Conservation (phyloP, 2,329 filamentous ascomycete genomes). For the Calonectria hawksworthii region DNA sequence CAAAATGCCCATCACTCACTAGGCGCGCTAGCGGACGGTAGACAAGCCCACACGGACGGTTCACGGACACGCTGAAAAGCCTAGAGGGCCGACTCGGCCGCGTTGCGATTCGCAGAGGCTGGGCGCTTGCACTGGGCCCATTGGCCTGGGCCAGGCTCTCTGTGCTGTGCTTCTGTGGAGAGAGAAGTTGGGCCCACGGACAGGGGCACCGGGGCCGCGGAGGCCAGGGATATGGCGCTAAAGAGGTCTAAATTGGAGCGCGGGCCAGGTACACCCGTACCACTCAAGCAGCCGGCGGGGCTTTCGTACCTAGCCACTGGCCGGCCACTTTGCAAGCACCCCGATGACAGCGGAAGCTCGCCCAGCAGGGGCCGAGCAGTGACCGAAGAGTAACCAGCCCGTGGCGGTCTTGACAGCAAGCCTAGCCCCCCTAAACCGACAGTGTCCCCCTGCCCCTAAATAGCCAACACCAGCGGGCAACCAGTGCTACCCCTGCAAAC, state of each 20-base stretch:
- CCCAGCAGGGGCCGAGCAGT: slow-evolving; percentile 27
- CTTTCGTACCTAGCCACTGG: slow-evolving; percentile 10
- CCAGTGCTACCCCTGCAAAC: slow-evolving; percentile 2
- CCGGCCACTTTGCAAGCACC: slow-evolving; percentile 39
- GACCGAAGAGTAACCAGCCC: background rate
- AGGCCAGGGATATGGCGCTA: slow-evolving; percentile 36
- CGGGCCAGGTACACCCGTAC: slow-evolving; percentile 37
- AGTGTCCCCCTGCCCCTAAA: slow-evolving; percentile 12
- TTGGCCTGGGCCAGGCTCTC: slow-evolving; percentile 4
- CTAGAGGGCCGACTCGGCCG: background rate
- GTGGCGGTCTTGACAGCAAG: slow-evolving; percentile 42
- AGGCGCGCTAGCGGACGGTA: slow-evolving; percentile 4
- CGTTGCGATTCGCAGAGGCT: slow-evolving; percentile 11
- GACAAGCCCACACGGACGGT: slow-evolving; percentile 6
- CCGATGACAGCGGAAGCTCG: slow-evolving; percentile 19
- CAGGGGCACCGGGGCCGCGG: slow-evolving; percentile 39
- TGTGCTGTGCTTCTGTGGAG: background rate
- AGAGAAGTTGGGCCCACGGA: slow-evolving; percentile 28
- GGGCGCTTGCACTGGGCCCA: slow-evolving; percentile 1
- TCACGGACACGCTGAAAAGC: background rate
- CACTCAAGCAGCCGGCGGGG: slow-evolving; percentile 29
- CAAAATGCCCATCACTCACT: slow-evolving; percentile 7
- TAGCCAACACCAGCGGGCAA: slow-evolving; percentile 1
- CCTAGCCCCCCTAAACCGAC: slow-evolving; percentile 28
- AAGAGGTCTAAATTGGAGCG: slow-evolving; percentile 31